Base-by-base conservation (phyloP, 257 asterid species). In the Plectranthus barbatus region DNA sequence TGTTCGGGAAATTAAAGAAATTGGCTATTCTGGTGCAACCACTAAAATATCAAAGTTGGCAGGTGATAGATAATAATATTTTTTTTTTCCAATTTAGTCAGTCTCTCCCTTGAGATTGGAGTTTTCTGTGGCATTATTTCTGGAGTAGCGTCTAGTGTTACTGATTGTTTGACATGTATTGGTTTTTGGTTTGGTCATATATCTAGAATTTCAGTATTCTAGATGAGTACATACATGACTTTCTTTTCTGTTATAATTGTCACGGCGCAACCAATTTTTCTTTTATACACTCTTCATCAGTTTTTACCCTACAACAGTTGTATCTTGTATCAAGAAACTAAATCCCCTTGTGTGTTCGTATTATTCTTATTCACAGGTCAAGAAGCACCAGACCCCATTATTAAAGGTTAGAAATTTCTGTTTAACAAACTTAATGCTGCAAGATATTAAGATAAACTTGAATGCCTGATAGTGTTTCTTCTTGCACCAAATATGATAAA, bases 311-410 rank as follows among this genome's bases (percentile, higher is more conserved):
- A 39, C 18, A 5, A 47, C 11, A 57, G 24, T 53, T 55, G 31
- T 54, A 13, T 62, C 20, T 56, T 60, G 47, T 20, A 46, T 24
- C 68, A 44, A 40, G 64, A 61, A 65, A 63, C 37, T 39, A 63
- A 64, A 42, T 24, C 63, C 64, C 34, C 73, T 60, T 50, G 70
- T 56, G 52, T 19, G 2, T 67, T 68, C 47, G 15, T 39, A 13
- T 66, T 60, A 13, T 55, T 77, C 20, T 33, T 63, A 31, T 68
- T 65, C 75, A 79, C 94, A 90, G 97, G 95, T 90, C 48, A 86
- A 83, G 83, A 85, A 74, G 76, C 91, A 63, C 62, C 87, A 85
- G 23, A 83, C 89, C n/a, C 96, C 97, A 67, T 60, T 90, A 67
- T 69, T 90, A 70, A 90, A 87, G 97, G 97, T 90, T 15, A 15